These are phyloP conservation scores for Phoenix dactylifera DNA, from an alignment of 176 grass and related monocot genomes.

Conservation along the genomic window DNA sequence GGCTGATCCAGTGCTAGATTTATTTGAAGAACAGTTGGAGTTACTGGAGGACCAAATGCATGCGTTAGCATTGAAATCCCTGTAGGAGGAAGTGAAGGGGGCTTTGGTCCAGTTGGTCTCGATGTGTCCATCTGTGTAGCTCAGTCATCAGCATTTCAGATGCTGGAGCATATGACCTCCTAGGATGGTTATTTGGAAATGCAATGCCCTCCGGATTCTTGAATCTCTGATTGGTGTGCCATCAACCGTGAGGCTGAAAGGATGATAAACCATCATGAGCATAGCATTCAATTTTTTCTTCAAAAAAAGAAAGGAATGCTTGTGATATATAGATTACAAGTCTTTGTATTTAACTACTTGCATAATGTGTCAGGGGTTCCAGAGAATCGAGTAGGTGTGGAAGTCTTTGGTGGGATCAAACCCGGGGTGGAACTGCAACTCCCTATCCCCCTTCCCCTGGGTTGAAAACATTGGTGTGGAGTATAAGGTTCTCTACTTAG, in stretches of 20 bases:
- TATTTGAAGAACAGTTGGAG: background rate
- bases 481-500: background rate
- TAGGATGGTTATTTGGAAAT: conserved; percentile 4
- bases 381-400: conserved; percentile 11
- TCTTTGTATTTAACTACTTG: background rate
- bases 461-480: conserved; percentile 8
- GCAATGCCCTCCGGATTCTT: background rate
- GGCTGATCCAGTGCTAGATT: background rate
- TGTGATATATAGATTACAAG: background rate
- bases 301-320: too few relatives aligned
- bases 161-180: background rate
- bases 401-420: conserved; percentile 12
- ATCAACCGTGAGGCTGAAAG: conserved; percentile 5
- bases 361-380: conserved; percentile 5
- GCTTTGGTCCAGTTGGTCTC: conserved; percentile 7
- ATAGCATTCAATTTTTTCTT: background rate
- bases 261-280: background rate
- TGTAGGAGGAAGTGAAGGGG: conserved; percentile 6
- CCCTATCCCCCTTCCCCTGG: conserved; percentile 4
- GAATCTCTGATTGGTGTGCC: conserved; percentile 4
- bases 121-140: background rate
- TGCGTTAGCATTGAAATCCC: background rate
- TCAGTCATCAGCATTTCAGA: conserved; percentile 14
- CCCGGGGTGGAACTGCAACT: conserved; percentile 8
- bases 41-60: background rate